Base-by-base conservation (phyloP, 768 basidiomycete genomes). In the Podaxis mareebaensis region DNA sequence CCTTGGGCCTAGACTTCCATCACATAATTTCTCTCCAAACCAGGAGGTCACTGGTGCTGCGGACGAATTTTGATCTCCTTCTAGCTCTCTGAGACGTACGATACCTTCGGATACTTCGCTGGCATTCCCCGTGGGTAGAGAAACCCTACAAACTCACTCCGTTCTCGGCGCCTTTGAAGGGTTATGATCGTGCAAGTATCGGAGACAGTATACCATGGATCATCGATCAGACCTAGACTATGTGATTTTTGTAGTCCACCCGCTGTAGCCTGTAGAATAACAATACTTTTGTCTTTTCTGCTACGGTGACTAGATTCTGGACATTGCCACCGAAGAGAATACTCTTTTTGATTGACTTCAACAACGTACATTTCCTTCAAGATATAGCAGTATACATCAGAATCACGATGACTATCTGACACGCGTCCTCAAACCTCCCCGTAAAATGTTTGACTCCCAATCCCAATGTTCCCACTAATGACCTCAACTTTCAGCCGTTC, bases 401-500 rank as follows among this genome's bases (percentile, higher is more conserved):
- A n/a, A 17, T 33, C 10, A 24, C 3, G 5, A 49, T 2, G 48
- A n/a, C 17, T n/a, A 7, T 2, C 12, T 1, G 30, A 15, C 20
- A 7, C 20, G 28, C 4, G 8, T 13, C 17, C 48, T 24, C 51
- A 53, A 49, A 30, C 54, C 22, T 39, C 57, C n/a, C 60, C 46
- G 60, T 52, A 64, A 54, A 40, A 59, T 24, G 20, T 54, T 51
- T 46, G 49, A 53, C 22, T 53, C 26, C 24, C 60, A 28, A 69
- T 58, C 24, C 54, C 48, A 33, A 68, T 7, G 6, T 49, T 66
- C 38, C 53, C 65, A 52, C 55, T 57, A 10, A 63, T 64, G 15
- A 64, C 63, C 28, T 65, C 66, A 40, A 64, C 64, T 3, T 7
- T 46, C 24, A 33, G 30, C 67, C 39, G 3, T 39, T 49, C 40